Percentiles rank a stretch among this genome's conserved stretches.
Conservation (phyloP, 163 green algal genomes). For the Trebouxiophyceae sp. region DNA sequence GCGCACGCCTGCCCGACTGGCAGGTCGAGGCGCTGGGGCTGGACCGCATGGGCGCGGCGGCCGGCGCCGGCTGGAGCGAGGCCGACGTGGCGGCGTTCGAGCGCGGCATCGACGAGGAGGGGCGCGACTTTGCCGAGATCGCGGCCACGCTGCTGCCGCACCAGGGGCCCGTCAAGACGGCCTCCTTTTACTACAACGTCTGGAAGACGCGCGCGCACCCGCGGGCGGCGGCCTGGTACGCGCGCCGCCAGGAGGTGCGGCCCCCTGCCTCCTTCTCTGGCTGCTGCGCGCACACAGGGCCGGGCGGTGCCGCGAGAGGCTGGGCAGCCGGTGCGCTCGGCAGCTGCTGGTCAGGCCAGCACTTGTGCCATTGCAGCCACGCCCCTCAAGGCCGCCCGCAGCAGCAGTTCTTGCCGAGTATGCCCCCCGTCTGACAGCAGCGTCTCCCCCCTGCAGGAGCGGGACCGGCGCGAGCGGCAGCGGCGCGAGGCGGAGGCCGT, state of each 20-base stretch:
- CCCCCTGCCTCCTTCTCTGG: neutral
- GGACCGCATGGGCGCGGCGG: neutral
- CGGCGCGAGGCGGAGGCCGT: too few species aligned
- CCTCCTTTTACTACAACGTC: conserved; percentile 2
- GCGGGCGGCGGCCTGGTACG: neutral
- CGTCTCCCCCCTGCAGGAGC: too few species aligned
- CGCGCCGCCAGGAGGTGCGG: neutral
- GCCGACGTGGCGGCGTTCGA: neutral
- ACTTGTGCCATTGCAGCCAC: neutral
- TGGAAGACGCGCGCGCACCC: neutral
- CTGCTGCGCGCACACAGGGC: neutral
- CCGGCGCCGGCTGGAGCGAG: neutral
- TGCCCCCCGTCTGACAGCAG: too few species aligned
- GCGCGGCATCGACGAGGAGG: neutral
- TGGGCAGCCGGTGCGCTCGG: neutral
- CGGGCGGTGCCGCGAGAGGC: neutral
- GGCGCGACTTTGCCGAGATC: neutral
- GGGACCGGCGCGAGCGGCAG: neutral
- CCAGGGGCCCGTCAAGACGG: neutral
- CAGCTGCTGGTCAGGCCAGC: neutral
- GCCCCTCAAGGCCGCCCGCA: neutral
- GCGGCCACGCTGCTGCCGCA: neutral
- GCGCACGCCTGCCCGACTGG: neutral
- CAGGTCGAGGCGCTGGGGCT: neutral
- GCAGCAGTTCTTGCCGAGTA: neutral